Evolutionary conservation across 2,329 filamentous ascomycete genomes (phyloP).

Genomic region (Neonectria punicea): DNA sequence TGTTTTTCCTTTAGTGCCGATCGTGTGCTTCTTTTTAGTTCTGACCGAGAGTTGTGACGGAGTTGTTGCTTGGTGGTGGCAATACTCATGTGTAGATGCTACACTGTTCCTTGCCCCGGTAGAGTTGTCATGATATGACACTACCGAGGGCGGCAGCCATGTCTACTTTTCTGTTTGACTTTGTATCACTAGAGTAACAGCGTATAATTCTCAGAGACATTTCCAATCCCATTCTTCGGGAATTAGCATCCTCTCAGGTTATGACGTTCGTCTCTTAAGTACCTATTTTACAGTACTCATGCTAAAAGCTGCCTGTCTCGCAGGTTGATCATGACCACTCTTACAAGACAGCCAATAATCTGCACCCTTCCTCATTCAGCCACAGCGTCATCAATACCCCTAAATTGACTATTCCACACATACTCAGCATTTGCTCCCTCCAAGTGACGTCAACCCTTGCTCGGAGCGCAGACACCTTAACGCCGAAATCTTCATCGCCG

Average conservation of each 20-base stretch:
- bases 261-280: not conserved
- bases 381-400: not conserved
- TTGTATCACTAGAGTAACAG: not conserved
- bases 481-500: conserved; percentile 1
- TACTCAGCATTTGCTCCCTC: not conserved
- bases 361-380: not conserved
- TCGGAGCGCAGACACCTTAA: not conserved
- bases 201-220: not conserved
- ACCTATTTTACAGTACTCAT: not conserved
- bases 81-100: too few relatives aligned
- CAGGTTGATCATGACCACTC: not conserved
- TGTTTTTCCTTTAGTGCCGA: not conserved
- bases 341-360: not conserved
- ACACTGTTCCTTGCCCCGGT: not conserved
- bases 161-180: not conserved
- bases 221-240: not conserved
- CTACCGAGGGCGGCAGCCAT: not conserved
- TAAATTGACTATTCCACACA: not conserved
- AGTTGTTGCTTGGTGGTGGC: not conserved
- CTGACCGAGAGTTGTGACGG: not conserved
- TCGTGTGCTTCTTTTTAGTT: not conserved
- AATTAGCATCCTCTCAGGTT: not conserved
- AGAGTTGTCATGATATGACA: not conserved
- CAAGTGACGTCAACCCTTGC: not conserved
- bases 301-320: not conserved